Conservation (phyloP, 495 filamentous ascomycete species). For the Aspergillus wentii region DNA sequence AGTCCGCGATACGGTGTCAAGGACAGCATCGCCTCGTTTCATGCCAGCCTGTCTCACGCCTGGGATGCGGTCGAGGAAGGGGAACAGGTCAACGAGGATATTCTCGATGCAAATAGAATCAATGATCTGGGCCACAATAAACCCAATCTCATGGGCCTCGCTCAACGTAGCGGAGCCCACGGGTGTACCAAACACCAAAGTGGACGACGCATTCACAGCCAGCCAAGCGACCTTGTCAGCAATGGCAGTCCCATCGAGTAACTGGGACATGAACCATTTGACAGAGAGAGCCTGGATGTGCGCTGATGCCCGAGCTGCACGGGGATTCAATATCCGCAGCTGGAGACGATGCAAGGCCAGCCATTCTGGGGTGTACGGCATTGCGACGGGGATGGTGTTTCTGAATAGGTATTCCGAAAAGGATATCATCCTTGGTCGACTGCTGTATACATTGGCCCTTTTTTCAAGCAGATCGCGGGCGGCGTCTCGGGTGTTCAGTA, state of each 20-base stretch:
- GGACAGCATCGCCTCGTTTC: not conserved
- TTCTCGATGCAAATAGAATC: not conserved
- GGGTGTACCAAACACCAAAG: conserved; percentile 1
- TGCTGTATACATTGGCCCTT: conserved; percentile 9
- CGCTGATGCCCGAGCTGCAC: not conserved
- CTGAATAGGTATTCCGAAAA: conserved; percentile 5
- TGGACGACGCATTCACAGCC: not conserved
- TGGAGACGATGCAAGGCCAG: not conserved
- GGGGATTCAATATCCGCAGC: not conserved
- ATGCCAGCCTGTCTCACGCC: not conserved
- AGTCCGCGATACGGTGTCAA: not conserved
- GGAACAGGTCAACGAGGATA: conserved; percentile 14
- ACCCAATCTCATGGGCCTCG: not conserved
- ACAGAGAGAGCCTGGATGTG: not conserved
- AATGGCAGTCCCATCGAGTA: not conserved
- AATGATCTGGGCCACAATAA: not conserved
- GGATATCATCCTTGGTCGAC: conserved; percentile 14
- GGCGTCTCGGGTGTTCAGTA: conserved; percentile 5
- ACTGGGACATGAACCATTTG: not conserved
- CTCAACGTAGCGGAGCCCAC: not conserved
- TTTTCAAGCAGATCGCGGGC: conserved; percentile 13
- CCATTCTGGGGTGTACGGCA: conserved; percentile 6
- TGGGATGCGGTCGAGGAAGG: conserved; percentile 14
- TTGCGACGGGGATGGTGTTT: conserved; percentile 10
- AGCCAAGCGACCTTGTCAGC: not conserved